Percentiles rank a stretch among this genome's conserved stretches.
These are phyloP conservation scores for Nitzschia palea DNA, from an alignment of 108 stramenopile genomes.

Conservation along the genomic window DNA sequence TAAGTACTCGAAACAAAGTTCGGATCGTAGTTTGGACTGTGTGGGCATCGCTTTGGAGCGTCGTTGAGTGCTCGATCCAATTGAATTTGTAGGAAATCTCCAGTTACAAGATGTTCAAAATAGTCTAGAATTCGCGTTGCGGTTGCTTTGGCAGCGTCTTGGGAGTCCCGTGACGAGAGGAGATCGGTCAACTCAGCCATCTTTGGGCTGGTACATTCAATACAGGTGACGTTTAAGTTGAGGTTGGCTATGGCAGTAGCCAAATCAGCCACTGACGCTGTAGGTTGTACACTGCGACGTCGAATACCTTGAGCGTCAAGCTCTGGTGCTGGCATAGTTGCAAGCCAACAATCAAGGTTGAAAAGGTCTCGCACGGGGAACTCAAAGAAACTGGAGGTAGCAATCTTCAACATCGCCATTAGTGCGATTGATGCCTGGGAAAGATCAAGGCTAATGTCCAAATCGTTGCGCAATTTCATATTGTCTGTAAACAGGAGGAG, in stretches of 20 bases:
- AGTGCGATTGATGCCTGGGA: conserved; percentile 34
- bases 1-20: conserved; percentile 37
- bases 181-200: conserved; percentile 51
- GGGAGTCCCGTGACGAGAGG: conserved; percentile 42
- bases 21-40: conserved; percentile 45
- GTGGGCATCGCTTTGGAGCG: conserved; percentile 61
- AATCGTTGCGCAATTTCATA: conserved; percentile 25
- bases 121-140: conserved; percentile 57
- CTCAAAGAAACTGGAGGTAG: conserved; percentile 40
- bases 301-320: conserved; percentile 56
- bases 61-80: conserved; percentile 65
- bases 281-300: conserved; percentile 24
- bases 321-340: conserved; percentile 60
- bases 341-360: conserved; percentile 77
- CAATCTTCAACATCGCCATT: conserved; percentile 45
- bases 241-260: conserved; percentile 43
- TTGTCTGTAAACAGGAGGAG: conserved; percentile 30
- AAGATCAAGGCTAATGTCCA: conserved; percentile 15
- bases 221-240: conserved; percentile 53
- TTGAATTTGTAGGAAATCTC: conserved; percentile 57
- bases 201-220: conserved; percentile 59
- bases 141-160: conserved; percentile 47
- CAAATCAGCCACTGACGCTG: conserved; percentile 47
- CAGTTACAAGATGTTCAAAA: conserved; percentile 39
- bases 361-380: conserved; percentile 63